These are phyloP conservation scores for Tagetes patula DNA, from an alignment of 129 eudicot species.

Conservation along the genomic window DNA sequence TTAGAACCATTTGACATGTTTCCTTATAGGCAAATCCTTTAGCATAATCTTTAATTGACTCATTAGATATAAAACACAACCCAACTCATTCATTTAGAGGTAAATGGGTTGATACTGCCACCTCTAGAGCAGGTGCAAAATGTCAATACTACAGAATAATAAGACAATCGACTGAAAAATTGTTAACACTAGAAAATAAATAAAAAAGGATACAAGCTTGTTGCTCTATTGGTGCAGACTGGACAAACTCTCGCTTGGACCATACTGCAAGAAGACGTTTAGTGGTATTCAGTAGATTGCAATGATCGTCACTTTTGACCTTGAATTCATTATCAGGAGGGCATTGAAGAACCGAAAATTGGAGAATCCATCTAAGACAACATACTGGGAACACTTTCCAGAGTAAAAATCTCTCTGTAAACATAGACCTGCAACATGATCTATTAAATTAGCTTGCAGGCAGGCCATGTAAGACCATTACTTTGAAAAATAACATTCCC, in stretches of 20 bases:
- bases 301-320: constrained; percentile 37
- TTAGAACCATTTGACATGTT: neutral
- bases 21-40: neutral
- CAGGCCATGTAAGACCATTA: neutral
- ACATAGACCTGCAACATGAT: constrained; percentile 55
- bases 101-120: neutral
- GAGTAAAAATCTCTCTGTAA: constrained; percentile 74
- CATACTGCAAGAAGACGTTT: constrained; percentile 71
- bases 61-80: neutral
- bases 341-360: constrained; percentile 79
- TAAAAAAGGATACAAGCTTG: constrained; percentile 84
- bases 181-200: neutral
- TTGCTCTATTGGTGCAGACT: constrained; percentile 81
- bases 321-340: constrained; percentile 49
- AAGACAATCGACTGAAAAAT: neutral
- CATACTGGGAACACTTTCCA: constrained; percentile 89
- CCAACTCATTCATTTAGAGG: neutral
- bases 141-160: constrained; percentile 2
- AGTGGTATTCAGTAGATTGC: constrained; percentile 51
- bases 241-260: constrained; percentile 89
- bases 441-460: neutral
- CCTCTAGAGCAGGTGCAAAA: constrained; percentile 11
- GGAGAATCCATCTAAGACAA: constrained; percentile 91
- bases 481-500: neutral
- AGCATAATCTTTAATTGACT: constrained; percentile 4